Evolutionary conservation across 306 rosid species (phyloP), one percentile per base, ranked within the genome.

Genomic region (Morella rubra): DNA sequence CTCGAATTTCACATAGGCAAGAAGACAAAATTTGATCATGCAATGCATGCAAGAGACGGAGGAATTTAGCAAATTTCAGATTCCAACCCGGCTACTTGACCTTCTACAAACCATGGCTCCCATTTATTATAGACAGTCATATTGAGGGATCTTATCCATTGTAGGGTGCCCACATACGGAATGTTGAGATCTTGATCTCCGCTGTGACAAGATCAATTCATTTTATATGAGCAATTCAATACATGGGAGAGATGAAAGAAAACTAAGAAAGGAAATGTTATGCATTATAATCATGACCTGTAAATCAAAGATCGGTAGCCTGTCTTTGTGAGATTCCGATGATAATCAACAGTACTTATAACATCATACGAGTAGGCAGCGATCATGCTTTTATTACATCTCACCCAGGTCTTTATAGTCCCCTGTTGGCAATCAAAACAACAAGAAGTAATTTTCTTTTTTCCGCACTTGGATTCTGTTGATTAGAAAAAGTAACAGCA

Each of bases 21-120:
- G 5, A 27, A 61, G 4, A 19, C 14, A 15, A 56, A 15, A 62
- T 37, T 15, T 37, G 46, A 37, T 20, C 32, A 37, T 37, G 7
- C 8, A 24, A n/a, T n/a, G n/a, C n/a, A 19, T 5, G 47, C 49
- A 3, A 8, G 13, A 16, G 47, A 64, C 14, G 5, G 7, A 40
- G 7, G 15, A 40, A 15, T n/a, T 64, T 64, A 24, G 49, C 13
- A 65, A 16, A 49, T 7, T 49, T 14, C 16, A 47, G 12, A 56
- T 64, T 46, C 44, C 55, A 56, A 87, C 90, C 93, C 90, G 9
- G 89, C 89, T 14, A 85, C 81, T 77, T 89, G 90, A 66, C 89
- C 93, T 0, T 81, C 82, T 9, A 84, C 87, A 71, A 86, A 84
- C 90, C 89, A 86, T 62, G 90, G 85, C 54, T 40, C 77, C 93